Evolutionary conservation across 257 asterid genomes (phyloP).

Genomic region (Craterostigma plantagineum): DNA sequence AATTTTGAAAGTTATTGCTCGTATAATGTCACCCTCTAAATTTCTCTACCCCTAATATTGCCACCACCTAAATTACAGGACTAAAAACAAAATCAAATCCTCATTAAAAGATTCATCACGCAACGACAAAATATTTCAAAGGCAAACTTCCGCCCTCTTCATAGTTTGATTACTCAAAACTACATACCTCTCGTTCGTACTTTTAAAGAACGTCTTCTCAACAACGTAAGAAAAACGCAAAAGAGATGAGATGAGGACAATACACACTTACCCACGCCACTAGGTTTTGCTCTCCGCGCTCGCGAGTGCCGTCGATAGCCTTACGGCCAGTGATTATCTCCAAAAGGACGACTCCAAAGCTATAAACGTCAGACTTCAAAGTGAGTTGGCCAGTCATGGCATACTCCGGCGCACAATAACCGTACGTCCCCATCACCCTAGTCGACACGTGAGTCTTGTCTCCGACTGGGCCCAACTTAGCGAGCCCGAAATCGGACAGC

Average conservation of each 20-base stretch:
- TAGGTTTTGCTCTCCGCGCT: conserved; percentile 82
- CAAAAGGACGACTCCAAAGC: conserved; percentile 95
- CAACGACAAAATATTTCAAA: too few species aligned
- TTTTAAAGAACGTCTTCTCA: neutral
- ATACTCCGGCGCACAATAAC: conserved; percentile 96
- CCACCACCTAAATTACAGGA: too few species aligned
- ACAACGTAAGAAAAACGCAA: too few species aligned
- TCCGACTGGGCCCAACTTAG: conserved; percentile 93
- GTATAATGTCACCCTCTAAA: too few species aligned
- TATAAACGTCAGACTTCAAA: conserved; percentile 85
- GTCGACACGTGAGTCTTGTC: conserved; percentile 97
- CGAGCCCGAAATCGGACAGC: conserved; percentile 91
- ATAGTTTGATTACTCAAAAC: too few species aligned
- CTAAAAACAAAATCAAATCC: too few species aligned
- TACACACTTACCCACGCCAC: conserved; percentile 96
- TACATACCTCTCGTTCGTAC: too few species aligned
- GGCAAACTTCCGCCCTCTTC: too few species aligned
- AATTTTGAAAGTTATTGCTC: too few species aligned
- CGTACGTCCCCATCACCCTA: conserved; percentile 97
- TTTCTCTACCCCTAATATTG: too few species aligned
- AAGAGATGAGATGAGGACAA: neutral
- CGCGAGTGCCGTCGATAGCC: conserved; percentile 65
- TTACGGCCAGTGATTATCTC: conserved; percentile 91
- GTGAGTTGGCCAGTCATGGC: conserved; percentile 99
- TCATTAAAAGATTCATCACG: too few species aligned